Percentiles rank a stretch among this genome's conserved stretches.
Conservation (phyloP, 2,329 filamentous ascomycete species). For the Lecanoromycetidae sp. region DNA sequence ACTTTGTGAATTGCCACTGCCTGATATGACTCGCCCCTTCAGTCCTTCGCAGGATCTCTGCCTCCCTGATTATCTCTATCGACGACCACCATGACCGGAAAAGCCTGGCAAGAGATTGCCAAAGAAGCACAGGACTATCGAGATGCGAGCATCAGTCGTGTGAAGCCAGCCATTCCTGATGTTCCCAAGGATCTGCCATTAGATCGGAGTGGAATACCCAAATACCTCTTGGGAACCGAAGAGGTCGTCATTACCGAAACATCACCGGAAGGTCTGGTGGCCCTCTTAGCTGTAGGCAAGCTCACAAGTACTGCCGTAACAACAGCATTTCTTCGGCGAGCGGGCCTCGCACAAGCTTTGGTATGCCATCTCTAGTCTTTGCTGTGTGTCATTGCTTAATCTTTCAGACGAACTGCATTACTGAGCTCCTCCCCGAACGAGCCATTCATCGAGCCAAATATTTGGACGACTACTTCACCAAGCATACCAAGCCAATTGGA, state of each 20-base stretch:
- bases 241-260: conserved; percentile 41
- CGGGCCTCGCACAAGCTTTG: too few species aligned
- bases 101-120: conserved; percentile 29
- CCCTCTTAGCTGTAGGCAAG: conserved; percentile 33
- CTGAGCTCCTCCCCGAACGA: conserved; percentile 29
- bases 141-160: conserved; percentile 27
- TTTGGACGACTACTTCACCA: conserved; percentile 30
- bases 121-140: conserved; percentile 27
- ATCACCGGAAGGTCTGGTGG: conserved; percentile 33
- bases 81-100: conserved; percentile 10
- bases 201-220: conserved; percentile 36
- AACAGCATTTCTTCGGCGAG: conserved; percentile 43
- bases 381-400: too few species aligned
- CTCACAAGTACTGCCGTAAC: conserved; percentile 35
- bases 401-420: conserved; percentile 38
- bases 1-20: too few species aligned
- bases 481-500: conserved; percentile 30
- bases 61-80: neutral
- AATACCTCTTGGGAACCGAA: conserved; percentile 33
- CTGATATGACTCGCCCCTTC: too few species aligned
- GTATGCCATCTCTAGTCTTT: too few species aligned
- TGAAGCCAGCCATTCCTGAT: conserved; percentile 28
- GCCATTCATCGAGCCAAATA: conserved; percentile 30
- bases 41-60: too few species aligned
- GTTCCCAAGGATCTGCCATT: conserved; percentile 24